Evolutionary conservation across 2,329 filamentous ascomycete species (phyloP).

Genomic region (Aspergillus viridinutans): DNA sequence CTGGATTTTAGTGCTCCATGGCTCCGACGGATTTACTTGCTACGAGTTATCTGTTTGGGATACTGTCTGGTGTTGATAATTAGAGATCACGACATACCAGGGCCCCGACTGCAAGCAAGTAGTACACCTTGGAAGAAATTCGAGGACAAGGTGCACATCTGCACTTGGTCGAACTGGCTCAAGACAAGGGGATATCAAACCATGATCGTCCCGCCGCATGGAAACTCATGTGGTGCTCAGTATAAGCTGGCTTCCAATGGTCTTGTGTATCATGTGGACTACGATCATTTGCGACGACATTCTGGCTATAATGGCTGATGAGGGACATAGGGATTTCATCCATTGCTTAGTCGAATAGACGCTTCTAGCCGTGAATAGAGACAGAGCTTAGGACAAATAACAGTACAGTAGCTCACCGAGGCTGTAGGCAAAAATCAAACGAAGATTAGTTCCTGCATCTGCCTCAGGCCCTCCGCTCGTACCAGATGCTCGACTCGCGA

Average conservation of each 20-base stretch:
- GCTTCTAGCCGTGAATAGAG: not conserved
- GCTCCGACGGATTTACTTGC: not conserved
- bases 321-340: not conserved
- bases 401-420: not conserved
- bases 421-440: not conserved
- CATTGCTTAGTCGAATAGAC: not conserved
- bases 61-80: not conserved
- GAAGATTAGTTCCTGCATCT: not conserved
- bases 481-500: too few species aligned
- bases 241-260: not conserved
- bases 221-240: not conserved
- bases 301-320: not conserved
- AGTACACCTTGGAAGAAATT: not conserved
- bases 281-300: not conserved
- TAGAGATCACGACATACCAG: not conserved
- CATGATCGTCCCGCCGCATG: not conserved
- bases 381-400: not conserved
- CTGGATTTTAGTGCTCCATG: not conserved
- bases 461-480: not conserved
- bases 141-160: not conserved
- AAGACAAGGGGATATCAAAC: not conserved
- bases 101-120: not conserved
- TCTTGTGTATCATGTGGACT: not conserved
- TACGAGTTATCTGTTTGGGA: not conserved
- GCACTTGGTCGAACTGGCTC: not conserved